Conservation (phyloP, 441 rosid genomes). For the Adansonia rubrostipa region DNA sequence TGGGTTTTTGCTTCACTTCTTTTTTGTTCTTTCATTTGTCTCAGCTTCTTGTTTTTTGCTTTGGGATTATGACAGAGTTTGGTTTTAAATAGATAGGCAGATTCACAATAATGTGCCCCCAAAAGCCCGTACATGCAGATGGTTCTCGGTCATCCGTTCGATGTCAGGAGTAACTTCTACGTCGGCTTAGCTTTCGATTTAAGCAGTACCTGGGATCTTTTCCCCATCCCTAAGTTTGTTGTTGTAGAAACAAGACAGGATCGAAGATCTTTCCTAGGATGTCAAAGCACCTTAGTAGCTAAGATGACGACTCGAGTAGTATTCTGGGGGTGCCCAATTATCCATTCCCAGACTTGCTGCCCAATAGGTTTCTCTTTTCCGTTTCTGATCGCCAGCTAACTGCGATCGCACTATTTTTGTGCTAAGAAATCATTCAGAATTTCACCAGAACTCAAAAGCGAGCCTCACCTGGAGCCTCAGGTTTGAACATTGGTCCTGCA, state of each 20-base stretch:
- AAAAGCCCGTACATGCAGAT: neutral
- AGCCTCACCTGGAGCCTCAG: constrained; percentile 15
- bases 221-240: neutral
- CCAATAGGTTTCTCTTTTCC: neutral
- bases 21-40: constrained; percentile 7
- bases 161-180: neutral
- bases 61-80: neutral
- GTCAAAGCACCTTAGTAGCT: neutral
- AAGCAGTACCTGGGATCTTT: constrained; percentile 11
- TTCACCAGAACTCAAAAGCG: neutral
- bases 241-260: constrained; percentile 17
- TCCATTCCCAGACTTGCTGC: constrained; percentile 1
- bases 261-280: constrained; percentile 18
- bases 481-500: neutral
- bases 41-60: neutral
- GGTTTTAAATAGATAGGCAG: constrained; percentile 6
- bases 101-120: constrained; percentile 14
- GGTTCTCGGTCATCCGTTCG: neutral
- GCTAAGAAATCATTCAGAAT: neutral
- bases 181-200: constrained; percentile 13
- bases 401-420: neutral
- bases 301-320: neutral
- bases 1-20: constrained; percentile 11
- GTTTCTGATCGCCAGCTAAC: neutral
- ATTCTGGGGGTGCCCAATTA: neutral